Conservation (phyloP, 2,329 filamentous ascomycete genomes). For the Aureobasidium sp. region DNA sequence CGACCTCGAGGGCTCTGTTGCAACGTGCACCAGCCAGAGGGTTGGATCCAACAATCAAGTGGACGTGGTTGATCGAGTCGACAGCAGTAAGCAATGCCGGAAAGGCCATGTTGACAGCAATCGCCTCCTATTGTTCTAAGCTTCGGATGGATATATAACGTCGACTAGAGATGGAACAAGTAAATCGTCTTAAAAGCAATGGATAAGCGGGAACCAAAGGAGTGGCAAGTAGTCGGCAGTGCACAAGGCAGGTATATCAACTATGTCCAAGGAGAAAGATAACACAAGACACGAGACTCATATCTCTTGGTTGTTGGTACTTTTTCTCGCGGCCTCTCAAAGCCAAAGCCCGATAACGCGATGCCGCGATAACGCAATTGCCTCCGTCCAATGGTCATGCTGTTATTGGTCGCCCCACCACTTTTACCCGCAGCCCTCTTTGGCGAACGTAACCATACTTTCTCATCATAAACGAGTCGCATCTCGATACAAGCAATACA, state of each 20-base stretch:
- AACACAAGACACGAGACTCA: not conserved
- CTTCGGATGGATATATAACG: slow-evolving; percentile 5
- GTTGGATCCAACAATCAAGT: slow-evolving; percentile 81
- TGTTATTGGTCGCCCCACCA: slow-evolving; percentile 5
- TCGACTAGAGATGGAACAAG: not conserved
- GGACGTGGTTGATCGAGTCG: slow-evolving; percentile 63
- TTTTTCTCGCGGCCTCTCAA: not conserved
- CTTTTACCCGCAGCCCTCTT: not conserved
- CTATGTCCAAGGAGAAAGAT: not conserved
- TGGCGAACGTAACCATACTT: not conserved
- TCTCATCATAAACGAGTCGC: not conserved
- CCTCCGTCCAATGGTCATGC: slow-evolving; percentile 4
- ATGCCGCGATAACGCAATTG: slow-evolving; percentile 13
- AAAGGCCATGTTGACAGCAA: slow-evolving; percentile 16
- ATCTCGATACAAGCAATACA: not conserved
- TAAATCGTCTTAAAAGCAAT: not conserved
- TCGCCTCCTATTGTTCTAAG: slow-evolving; percentile 12
- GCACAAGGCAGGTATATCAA: not conserved
- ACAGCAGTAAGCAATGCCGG: slow-evolving; percentile 64
- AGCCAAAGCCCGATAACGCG: slow-evolving; percentile 11
- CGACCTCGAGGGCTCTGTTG: slow-evolving; percentile 69
- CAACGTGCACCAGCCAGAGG: slow-evolving; percentile 81
- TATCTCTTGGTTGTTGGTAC: not conserved
- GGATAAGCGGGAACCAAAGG: not conserved
- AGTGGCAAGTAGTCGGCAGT: slow-evolving; percentile 10